phyloP scores from a whole-genome alignment of 441 rosid genomes.

The Euphorbia celastroides region DNA sequence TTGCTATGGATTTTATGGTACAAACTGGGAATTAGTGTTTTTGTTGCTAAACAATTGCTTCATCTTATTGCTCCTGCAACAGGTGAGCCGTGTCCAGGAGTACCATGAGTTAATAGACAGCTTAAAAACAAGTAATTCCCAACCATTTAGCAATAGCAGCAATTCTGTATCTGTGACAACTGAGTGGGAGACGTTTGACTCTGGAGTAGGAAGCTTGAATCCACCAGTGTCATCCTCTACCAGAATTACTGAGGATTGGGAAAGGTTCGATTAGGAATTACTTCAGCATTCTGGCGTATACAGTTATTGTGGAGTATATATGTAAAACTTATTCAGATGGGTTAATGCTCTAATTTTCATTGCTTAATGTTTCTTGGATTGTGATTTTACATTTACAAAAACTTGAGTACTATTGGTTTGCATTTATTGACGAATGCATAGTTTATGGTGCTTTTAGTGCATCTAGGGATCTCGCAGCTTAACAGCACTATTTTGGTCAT shows the following conservation, averaged over 20 bases:
- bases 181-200: constrained; percentile 68
- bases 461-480: neutral
- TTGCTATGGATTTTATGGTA: neutral
- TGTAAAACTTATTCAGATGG: neutral
- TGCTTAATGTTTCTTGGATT: neutral
- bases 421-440: neutral
- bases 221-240: constrained; percentile 49
- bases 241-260: constrained; percentile 53
- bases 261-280: constrained; percentile 51
- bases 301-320: constrained; percentile 1
- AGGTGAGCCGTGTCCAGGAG: constrained; percentile 73
- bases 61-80: constrained; percentile 11
- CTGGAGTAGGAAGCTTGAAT: constrained; percentile 61
- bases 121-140: constrained; percentile 58
- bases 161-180: constrained; percentile 54
- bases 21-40: neutral
- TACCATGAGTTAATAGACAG: constrained; percentile 67
- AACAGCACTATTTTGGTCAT: neutral
- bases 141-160: constrained; percentile 40
- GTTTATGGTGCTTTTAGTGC: neutral
- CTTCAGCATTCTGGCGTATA: constrained; percentile 6
- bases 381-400: neutral
- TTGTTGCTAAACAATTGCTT: too few relatives aligned
- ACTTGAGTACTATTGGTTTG: neutral
- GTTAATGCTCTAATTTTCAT: neutral